These are phyloP conservation scores for Theileria annulata DNA, from an alignment of 169 alveolate genomes.

Conservation along the genomic window DNA sequence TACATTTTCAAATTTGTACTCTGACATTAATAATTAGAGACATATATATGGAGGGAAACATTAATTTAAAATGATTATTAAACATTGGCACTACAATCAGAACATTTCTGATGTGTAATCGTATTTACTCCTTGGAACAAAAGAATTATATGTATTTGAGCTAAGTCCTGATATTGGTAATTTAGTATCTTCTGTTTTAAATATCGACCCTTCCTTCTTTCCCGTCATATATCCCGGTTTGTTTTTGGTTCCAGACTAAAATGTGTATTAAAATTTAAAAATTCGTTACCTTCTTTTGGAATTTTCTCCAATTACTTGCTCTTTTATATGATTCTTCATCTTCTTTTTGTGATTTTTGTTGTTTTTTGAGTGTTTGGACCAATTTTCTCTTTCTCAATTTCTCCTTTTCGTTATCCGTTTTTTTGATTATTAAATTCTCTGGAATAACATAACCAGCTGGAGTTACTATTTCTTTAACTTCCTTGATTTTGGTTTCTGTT, in stretches of 20 bases:
- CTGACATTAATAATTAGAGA: background rate
- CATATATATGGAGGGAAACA: conserved; percentile 21
- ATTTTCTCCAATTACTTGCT: conserved; percentile 74
- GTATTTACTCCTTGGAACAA: conserved; percentile 49
- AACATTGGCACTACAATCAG: conserved; percentile 27
- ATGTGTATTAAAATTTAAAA: background rate
- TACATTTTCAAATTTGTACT: conserved; percentile 4
- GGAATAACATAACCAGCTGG: conserved; percentile 79
- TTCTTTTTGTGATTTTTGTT: conserved; percentile 71
- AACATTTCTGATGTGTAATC: conserved; percentile 54
- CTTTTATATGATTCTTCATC: conserved; percentile 67
- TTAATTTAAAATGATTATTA: background rate
- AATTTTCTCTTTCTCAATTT: conserved; percentile 73
- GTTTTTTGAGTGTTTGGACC: conserved; percentile 72
- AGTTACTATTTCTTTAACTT: conserved; percentile 69
- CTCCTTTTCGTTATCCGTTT: conserved; percentile 72
- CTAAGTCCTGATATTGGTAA: background rate
- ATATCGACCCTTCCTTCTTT: conserved; percentile 61
- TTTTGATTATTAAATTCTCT: conserved; percentile 73
- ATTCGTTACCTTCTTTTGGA: conserved; percentile 67
- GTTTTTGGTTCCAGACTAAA: conserved; percentile 58
- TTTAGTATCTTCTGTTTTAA: conserved; percentile 30
- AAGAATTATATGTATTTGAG: conserved; percentile 27
- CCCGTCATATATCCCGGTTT: conserved; percentile 69
- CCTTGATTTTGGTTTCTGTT: conserved; percentile 30